Evolutionary conservation across 495 filamentous ascomycete genomes (phyloP), one percentile per base, ranked within the genome.

Genomic region (Xylaria telfairii): DNA sequence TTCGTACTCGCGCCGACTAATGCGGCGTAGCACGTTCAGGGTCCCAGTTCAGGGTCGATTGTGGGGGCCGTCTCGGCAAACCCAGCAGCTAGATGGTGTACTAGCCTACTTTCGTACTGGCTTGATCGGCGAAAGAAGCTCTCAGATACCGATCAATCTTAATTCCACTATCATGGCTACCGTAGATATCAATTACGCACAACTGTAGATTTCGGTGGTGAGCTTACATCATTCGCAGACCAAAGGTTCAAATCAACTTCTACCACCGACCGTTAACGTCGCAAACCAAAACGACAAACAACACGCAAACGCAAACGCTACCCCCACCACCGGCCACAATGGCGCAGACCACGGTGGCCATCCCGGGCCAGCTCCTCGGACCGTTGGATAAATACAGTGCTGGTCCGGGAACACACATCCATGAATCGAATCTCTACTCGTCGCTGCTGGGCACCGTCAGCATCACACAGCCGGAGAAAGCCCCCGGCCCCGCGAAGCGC

Each of bases 331-430:
- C 44, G 21, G 26, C 46, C 47, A 65, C 7, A 26, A 70, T 70
- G 68, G 49, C 60, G 17, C 74, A 75, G 26, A 56, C n/a, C n/a
- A n/a, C 70, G 10, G 66, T 83, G 30, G 88, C 86, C 34, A 80
- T 89, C 56, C 93, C 94, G 47, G 95, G 95, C 78, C 92, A 95
- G 80, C 84, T 88, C 60, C 88, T 98, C 26, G 95, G 91, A 24
- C 80, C 92, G 15, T 78, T 85, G 24, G 81, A 88, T 39, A 83
- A 86, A 68, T 93, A 90, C 80, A 75, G 80, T 54, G 87, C 92
- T 56, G 95, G 95, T 12, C 85, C 92, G 1, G 95, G 95, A 56
- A 96, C 92, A 3, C 93, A 97, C 80, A 84, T 95, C 74, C 85
- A 93, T 78, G 79, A 89, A 69, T 81, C 87, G 68, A 85, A 89